phyloP scores from a whole-genome alignment of 805 yeast species.

The Blastobotrys attinorum region DNA sequence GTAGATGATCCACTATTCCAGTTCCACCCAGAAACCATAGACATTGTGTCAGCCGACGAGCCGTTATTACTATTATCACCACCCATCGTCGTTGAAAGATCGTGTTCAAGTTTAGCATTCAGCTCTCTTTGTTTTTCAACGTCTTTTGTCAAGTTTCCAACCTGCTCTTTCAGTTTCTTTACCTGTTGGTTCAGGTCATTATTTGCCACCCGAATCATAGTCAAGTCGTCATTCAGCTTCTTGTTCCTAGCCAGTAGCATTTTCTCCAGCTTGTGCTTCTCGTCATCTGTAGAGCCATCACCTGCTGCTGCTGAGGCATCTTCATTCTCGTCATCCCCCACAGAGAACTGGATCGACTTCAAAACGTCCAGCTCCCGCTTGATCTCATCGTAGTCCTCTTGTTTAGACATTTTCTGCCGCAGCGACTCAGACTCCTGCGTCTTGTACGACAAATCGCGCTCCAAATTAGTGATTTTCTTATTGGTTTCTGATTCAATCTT shows the following conservation, averaged over 20 bases:
- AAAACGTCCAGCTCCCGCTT: conserved; percentile 68
- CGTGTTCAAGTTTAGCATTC: conserved; percentile 65
- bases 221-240: conserved; percentile 61
- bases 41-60: conserved; percentile 35
- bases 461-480: conserved; percentile 32
- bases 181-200: conserved; percentile 38
- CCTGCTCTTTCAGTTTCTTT: conserved; percentile 27
- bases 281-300: conserved; percentile 10
- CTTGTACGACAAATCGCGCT: conserved; percentile 41
- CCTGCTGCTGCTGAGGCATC: no score
- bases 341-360: conserved; percentile 64
- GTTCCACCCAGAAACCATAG: conserved; percentile 29
- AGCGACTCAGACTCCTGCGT: conserved; percentile 44
- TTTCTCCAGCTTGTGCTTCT: conserved; percentile 38
- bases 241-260: conserved; percentile 64
- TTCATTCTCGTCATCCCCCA: conserved; percentile 19
- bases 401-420: conserved; percentile 41
- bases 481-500: conserved; percentile 21
- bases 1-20: conserved; percentile 5
- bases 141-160: conserved; percentile 27
- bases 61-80: no score
- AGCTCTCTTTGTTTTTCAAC: conserved; percentile 36
- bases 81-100: conserved; percentile 53
- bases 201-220: conserved; percentile 54
- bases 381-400: conserved; percentile 70